These are phyloP conservation scores for Keithomyces neogunnii DNA, from an alignment of 2,329 filamentous ascomycete genomes.

Conservation along the genomic window DNA sequence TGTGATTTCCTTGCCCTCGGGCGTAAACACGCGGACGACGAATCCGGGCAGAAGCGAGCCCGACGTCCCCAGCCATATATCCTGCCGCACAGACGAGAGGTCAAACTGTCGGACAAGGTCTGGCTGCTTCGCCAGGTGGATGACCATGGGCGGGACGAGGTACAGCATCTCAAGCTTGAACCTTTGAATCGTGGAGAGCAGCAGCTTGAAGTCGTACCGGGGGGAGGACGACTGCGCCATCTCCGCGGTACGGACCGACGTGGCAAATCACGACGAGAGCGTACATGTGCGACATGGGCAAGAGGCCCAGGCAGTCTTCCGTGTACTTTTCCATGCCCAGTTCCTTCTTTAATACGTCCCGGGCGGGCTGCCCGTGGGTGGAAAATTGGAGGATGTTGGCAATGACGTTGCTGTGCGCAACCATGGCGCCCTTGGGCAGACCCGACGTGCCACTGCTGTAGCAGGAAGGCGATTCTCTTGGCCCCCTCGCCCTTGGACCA, in stretches of 20 bases:
- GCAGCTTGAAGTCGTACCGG: conserved; percentile 61
- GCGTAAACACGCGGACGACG: conserved; percentile 53
- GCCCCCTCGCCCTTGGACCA: conserved; percentile 53
- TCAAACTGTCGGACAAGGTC: conserved; percentile 58
- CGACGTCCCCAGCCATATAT: conserved; percentile 63
- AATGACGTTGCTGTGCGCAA: conserved; percentile 67
- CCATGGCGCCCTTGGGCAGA: conserved; percentile 70
- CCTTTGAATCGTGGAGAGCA: conserved; percentile 54
- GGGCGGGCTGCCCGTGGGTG: conserved; percentile 26
- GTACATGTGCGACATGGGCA: conserved; percentile 75
- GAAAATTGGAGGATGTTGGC: conserved; percentile 59
- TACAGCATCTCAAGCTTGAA: conserved; percentile 60
- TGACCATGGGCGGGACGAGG: conserved; percentile 64
- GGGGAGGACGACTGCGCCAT: conserved; percentile 60
- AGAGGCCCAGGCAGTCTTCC: conserved; percentile 46
- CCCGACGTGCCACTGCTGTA: conserved; percentile 69
- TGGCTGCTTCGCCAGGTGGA: conserved; percentile 61
- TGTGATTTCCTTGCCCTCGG: conserved; percentile 43
- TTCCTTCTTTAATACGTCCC: conserved; percentile 14
- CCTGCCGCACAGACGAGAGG: conserved; percentile 47
- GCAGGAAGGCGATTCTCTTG: conserved; percentile 58
- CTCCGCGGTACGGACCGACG: conserved; percentile 57
- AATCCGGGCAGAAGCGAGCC: conserved; percentile 60
- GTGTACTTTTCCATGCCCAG: conserved; percentile 9
- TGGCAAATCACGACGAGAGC: conserved; percentile 64